Base-by-base conservation (phyloP, 495 filamentous ascomycete genomes). In the Neurospora sp. region DNA sequence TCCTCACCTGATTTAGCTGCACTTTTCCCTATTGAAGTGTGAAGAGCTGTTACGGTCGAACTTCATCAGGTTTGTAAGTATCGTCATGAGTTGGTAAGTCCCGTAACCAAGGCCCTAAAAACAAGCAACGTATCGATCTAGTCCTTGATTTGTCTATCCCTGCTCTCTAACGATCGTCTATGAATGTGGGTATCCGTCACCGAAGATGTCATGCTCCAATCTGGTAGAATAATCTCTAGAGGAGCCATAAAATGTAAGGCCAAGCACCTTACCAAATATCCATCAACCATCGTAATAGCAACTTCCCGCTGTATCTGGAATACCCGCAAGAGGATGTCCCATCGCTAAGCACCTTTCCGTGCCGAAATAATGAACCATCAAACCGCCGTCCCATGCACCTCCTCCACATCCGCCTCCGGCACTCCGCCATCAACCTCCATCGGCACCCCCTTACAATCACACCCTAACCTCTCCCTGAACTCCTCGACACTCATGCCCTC, bases 381-480 rank as follows among this genome's bases (percentile, higher is more conserved):
- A 72, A 76, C 46, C 27, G 72, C 71, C 37, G 73, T 69, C 4
- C 73, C 73, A 74, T 74, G 73, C 12, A 69, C 41, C 23, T 72
- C 62, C 31, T 62, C 70, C 27, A 40, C n/a, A 11, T 27, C 71
- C 12, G 31, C 71, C 31, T 31, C 31, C 18, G 72, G 11, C 40
- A 31, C 71, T 16, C 41, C 66, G 5, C 10, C 42, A n/a, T 35
- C 39, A 40, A 39, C 73, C 39, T 75, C 69, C 0, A 48, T 73
- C 31, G 72, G 72, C 39, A 75, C 70, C 10, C 48, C 73, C 12
- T 73, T 71, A 80, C 94, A 97, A 69, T 86, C 79, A 72, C 94
- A 98, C 5, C 82, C 78, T 78, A 87, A 93, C 71, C 79, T 84
- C 70, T 72, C 76, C 70, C 86, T 85, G 72, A 92, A 97, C 72